Conservation (phyloP, 139 green algal species). For the Eudorina sp. region DNA sequence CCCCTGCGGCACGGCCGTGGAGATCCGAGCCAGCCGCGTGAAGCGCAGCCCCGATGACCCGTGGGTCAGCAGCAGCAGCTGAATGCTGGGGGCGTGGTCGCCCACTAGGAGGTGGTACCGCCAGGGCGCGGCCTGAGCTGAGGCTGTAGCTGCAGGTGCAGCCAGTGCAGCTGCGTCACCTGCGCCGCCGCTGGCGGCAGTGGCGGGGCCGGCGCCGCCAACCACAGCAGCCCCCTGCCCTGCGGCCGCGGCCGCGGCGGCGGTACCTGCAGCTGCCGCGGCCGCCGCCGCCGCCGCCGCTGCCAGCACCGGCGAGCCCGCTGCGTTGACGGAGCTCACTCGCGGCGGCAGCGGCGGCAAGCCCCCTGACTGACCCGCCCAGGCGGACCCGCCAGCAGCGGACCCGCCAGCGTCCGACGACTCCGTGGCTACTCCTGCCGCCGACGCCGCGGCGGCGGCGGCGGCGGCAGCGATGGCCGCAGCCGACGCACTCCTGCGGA, state of each 20-base stretch:
- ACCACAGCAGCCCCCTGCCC: too few relatives aligned
- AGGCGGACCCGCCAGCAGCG: background rate
- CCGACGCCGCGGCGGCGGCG: background rate
- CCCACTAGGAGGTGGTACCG: conserved; percentile 27
- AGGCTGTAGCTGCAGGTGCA: background rate
- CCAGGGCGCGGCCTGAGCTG: background rate
- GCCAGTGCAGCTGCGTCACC: background rate
- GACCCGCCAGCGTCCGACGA: too few relatives aligned
- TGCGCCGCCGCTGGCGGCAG: background rate
- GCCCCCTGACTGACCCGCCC: too few relatives aligned
- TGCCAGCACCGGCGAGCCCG: background rate
- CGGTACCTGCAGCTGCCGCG: background rate
- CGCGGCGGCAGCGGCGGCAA: conserved; percentile 28
- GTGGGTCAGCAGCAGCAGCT: conserved; percentile 38
- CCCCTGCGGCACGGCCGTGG: background rate
- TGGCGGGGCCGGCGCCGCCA: background rate
- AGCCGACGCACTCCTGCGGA: background rate
- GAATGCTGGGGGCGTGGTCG: conserved; percentile 16
- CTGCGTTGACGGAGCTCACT: background rate
- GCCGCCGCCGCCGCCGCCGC: background rate
- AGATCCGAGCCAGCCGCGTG: background rate
- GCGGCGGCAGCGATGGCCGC: conserved; percentile 4
- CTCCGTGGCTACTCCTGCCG: background rate
- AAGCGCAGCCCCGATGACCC: background rate
- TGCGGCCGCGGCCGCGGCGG: background rate